Percentiles rank a stretch among this genome's conserved stretches.
Evolutionary conservation across 2,329 filamentous ascomycete species (phyloP).

Genomic region (Fusarium tanahbumbuense): DNA sequence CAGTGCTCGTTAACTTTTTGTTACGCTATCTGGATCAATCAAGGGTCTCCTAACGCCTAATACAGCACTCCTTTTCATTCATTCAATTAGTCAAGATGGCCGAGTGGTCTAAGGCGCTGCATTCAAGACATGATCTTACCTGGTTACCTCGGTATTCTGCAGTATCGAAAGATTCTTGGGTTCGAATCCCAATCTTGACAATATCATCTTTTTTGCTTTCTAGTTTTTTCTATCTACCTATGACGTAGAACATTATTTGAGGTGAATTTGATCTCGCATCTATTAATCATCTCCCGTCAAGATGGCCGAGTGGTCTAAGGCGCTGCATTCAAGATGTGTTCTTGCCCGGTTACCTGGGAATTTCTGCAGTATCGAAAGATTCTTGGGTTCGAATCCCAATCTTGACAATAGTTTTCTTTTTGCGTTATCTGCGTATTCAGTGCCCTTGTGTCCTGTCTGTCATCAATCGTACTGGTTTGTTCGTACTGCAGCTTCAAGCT

Average conservation of each 20-base stretch:
- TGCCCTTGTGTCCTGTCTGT: background rate
- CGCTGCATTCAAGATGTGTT: background rate
- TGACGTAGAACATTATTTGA: too few species aligned
- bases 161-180: conserved; percentile 6
- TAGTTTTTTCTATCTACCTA: too few species aligned
- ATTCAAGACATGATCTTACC: background rate
- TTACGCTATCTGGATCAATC: too few species aligned
- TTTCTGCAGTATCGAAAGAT: conserved; percentile 10
- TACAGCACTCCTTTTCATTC: too few species aligned
- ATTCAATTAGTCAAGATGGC: too few species aligned
- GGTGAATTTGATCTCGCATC: too few species aligned
- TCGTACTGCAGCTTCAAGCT: background rate
- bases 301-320: background rate
- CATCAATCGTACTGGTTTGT: background rate
- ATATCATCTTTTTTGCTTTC: too few species aligned
- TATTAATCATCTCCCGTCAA: too few species aligned
- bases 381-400: conserved; percentile 21
- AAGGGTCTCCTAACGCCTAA: too few species aligned
- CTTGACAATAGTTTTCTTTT: background rate
- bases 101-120: background rate
- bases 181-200: conserved; percentile 8
- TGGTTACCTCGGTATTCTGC: background rate
- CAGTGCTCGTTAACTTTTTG: too few species aligned
- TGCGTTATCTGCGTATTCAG: background rate
- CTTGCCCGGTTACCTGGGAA: rapidly evolving